Evolutionary conservation across 2,329 filamentous ascomycete species (phyloP).

Genomic region (Aspergillus sp.): DNA sequence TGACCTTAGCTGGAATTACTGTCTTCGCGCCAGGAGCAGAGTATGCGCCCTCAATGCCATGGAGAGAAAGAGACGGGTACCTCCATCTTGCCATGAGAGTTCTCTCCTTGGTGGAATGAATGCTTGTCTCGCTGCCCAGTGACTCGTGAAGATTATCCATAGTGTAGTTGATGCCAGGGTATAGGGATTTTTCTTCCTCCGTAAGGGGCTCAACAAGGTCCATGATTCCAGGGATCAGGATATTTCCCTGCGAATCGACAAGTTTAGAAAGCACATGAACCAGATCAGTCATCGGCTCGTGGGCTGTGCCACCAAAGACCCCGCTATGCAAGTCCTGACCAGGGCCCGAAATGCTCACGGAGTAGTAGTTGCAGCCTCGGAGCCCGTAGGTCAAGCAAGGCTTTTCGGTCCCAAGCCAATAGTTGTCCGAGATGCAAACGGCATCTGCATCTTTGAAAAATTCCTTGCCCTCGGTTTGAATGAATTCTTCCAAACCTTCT

Average conservation of each 20-base stretch:
- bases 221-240: constrained; percentile 88
- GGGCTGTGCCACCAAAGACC: constrained; percentile 92
- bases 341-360: constrained; percentile 83
- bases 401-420: constrained; percentile 99
- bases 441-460: constrained; percentile 96
- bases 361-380: constrained; percentile 97
- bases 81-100: constrained; percentile 97
- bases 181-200: constrained; percentile 82
- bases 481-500: constrained; percentile 93
- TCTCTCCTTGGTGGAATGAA: constrained; percentile 83
- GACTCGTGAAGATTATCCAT: constrained; percentile 96
- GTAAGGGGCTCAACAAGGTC: constrained; percentile 91
- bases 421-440: constrained; percentile 98
- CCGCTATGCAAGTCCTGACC: constrained; percentile 94
- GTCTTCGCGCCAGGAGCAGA: constrained; percentile 93
- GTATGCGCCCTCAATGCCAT: constrained; percentile 94
- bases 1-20: constrained; percentile 96
- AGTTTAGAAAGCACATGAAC: constrained; percentile 78
- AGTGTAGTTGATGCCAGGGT: constrained; percentile 86
- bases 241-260: constrained; percentile 88
- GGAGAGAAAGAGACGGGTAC: constrained; percentile 88
- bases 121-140: constrained; percentile 82
- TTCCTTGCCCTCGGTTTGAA: constrained; percentile 84
- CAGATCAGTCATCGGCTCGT: constrained; percentile 98
- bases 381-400: constrained; percentile 97